Conservation (phyloP, 306 rosid species). For the Fragaria vesca region DNA sequence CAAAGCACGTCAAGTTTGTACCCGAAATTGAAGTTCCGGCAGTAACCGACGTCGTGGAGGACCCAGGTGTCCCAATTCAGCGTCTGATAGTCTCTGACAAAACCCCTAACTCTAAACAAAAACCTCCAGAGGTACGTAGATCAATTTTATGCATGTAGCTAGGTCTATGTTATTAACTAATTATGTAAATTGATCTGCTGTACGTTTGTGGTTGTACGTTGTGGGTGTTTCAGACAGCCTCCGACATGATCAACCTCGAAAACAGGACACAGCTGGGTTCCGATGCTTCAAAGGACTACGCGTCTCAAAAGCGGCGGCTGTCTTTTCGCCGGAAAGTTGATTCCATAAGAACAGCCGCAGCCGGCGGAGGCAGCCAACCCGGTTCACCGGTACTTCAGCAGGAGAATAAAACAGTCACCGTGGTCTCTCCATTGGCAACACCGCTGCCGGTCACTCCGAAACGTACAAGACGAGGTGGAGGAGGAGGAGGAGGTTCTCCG, state of each 20-base stretch:
- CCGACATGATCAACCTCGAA: conserved; percentile 10
- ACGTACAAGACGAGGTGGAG: background rate
- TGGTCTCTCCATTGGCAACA: background rate
- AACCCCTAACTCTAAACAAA: conserved; percentile 1
- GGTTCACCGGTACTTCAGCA: conserved; percentile 17
- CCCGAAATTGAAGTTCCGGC: background rate
- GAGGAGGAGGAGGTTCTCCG: background rate
- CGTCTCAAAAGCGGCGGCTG: conserved; percentile 32
- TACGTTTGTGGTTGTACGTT: background rate
- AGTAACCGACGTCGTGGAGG: background rate
- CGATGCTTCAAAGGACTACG: conserved; percentile 30
- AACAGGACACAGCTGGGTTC: background rate
- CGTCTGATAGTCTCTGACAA: conserved; percentile 21
- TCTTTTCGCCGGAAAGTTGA: conserved; percentile 31
- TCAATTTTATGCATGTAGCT: background rate
- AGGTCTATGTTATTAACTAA: background rate
- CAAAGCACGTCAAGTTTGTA: background rate
- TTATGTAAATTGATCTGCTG: background rate
- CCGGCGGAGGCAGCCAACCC: conserved; percentile 15
- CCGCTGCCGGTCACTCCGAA: background rate
- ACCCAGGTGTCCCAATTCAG: background rate
- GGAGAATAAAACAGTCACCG: background rate
- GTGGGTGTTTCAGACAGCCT: conserved; percentile 13
- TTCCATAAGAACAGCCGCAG: conserved; percentile 11
- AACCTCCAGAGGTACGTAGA: conserved; percentile 37